phyloP scores from a whole-genome alignment of 352 stramenopile genomes.

The Globisporangium megalacanthum region DNA sequence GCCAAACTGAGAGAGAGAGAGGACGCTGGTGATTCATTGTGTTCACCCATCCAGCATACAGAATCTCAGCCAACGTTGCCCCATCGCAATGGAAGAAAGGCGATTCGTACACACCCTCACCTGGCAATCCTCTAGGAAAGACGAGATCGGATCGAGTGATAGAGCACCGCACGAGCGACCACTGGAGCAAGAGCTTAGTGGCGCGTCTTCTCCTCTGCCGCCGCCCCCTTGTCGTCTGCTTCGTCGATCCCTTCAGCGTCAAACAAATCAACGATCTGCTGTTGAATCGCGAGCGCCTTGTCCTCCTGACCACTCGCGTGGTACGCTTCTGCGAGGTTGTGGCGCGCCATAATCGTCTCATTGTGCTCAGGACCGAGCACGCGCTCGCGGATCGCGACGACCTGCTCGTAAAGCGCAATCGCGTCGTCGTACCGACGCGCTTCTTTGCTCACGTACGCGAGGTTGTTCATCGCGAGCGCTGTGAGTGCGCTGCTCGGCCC shows the following conservation, averaged over 20 bases:
- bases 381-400: slow-evolving; percentile 53
- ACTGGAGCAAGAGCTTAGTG: background rate
- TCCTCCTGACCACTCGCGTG: slow-evolving; percentile 72
- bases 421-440: slow-evolving; percentile 60
- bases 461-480: slow-evolving; percentile 79
- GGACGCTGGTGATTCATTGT: no score
- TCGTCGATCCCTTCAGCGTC: slow-evolving; percentile 35
- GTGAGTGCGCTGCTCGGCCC: slow-evolving; percentile 53
- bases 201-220: background rate
- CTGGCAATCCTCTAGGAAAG: no score
- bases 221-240: background rate
- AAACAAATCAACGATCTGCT: slow-evolving; percentile 76
- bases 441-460: slow-evolving; percentile 78
- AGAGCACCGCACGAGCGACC: no score
- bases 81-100: no score
- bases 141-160: no score
- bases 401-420: slow-evolving; percentile 60
- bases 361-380: slow-evolving; percentile 63
- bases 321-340: slow-evolving; percentile 79
- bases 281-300: slow-evolving; percentile 71
- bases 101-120: no score
- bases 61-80: no score
- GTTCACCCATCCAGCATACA: no score
- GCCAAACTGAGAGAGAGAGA: no score
- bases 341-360: slow-evolving; percentile 76